Percentiles rank a stretch among this genome's conserved stretches.
These are phyloP conservation scores for Pontederia crassipes DNA, from an alignment of 176 grass and related monocot genomes.

Conservation along the genomic window DNA sequence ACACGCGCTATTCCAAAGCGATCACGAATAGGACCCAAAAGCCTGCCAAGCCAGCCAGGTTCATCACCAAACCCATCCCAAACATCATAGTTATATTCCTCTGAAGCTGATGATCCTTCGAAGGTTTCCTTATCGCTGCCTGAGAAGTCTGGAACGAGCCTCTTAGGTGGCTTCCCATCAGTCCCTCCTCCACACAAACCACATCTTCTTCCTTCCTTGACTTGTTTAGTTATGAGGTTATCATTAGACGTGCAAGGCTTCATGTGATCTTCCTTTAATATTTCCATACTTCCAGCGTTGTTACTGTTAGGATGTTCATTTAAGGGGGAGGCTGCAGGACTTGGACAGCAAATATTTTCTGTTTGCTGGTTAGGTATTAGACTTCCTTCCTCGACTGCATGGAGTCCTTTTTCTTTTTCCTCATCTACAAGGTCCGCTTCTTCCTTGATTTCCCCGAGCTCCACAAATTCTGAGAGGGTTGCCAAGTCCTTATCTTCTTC, in stretches of 20 bases:
- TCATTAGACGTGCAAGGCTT: conserved; percentile 26
- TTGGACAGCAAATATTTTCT: conserved; percentile 22
- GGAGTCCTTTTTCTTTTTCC: conserved; percentile 13
- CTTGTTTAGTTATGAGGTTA: conserved; percentile 14
- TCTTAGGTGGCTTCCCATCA: conserved; percentile 74
- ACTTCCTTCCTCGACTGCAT: conserved; percentile 16
- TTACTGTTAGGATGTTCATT: conserved; percentile 25
- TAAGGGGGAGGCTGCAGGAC: background rate
- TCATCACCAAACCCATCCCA: conserved; percentile 94
- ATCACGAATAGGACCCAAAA: conserved; percentile 85
- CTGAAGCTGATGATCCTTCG: conserved; percentile 72
- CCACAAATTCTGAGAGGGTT: conserved; percentile 9
- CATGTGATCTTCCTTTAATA: conserved; percentile 24
- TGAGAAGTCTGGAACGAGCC: conserved; percentile 53
- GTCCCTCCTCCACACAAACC: conserved; percentile 84
- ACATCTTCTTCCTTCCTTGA: conserved; percentile 82
- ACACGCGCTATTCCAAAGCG: conserved; percentile 75
- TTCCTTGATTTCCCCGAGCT: conserved; percentile 14
- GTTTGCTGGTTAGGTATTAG: conserved; percentile 23
- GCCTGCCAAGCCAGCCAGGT: conserved; percentile 77
- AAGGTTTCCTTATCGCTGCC: conserved; percentile 93
- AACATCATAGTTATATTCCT: conserved; percentile 81
- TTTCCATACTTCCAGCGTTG: conserved; percentile 23
- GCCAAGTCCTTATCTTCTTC: conserved; percentile 14
- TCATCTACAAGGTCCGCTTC: conserved; percentile 6